Percentiles rank a stretch among this genome's conserved stretches.
Conservation (phyloP, 139 green algal genomes). For the Chlorella sp. region DNA sequence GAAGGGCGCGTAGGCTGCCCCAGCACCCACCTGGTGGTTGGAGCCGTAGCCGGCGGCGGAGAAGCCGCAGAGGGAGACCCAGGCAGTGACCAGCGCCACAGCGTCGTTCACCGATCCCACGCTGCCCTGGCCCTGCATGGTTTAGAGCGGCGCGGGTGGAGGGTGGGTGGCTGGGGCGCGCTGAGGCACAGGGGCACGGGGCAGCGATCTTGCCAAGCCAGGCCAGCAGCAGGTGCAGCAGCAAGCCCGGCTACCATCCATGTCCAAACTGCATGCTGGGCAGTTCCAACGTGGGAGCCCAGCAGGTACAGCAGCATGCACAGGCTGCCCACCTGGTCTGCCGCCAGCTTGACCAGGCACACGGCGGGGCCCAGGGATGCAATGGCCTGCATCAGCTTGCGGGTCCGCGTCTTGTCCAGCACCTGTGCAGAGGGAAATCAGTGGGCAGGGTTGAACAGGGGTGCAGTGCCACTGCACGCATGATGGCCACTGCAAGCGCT, state of each 20-base stretch:
- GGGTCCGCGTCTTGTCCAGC: slow-evolving; percentile 65
- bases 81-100: slow-evolving; percentile 43
- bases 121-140: not conserved
- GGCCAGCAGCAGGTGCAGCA: too few species aligned
- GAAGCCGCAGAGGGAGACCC: slow-evolving; percentile 31
- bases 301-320: too few species aligned
- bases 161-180: too few species aligned
- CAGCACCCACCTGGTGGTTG: slow-evolving; percentile 78
- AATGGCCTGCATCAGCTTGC: slow-evolving; percentile 79
- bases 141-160: not conserved
- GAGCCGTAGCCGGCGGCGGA: slow-evolving; percentile 71
- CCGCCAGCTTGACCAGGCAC: slow-evolving; percentile 71
- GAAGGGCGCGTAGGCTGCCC: too few species aligned
- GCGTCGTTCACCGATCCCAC: slow-evolving; percentile 41
- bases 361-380: slow-evolving; percentile 67
- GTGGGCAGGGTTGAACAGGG: too few species aligned
- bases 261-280: too few species aligned
- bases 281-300: too few species aligned
- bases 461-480: too few species aligned
- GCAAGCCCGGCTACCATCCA: too few species aligned
- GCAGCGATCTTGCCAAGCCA: too few species aligned
- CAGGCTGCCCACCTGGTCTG: slow-evolving; percentile 11
- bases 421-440: not conserved
- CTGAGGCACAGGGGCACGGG: too few species aligned
- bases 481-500: too few species aligned